Base-by-base conservation (phyloP, 2,329 filamentous ascomycete genomes). In the Colletotrichum navitas region DNA sequence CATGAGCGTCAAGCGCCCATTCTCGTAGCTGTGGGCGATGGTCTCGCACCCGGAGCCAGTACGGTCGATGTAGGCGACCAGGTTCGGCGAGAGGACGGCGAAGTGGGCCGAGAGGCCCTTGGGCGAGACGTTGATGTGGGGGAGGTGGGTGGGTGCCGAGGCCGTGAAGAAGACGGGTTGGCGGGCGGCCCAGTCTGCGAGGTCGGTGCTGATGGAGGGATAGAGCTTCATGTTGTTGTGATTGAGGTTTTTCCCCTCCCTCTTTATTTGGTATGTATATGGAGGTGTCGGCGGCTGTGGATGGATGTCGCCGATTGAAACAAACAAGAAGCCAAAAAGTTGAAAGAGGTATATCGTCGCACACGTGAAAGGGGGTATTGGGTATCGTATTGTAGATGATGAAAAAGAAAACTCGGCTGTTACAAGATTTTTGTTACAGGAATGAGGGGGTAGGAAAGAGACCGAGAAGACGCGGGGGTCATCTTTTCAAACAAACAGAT, bases 11-110 rank as follows among this genome's bases (percentile, higher is more conserved):
- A 93, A 86, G 21, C 93, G 88, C 39, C 90, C 91, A 76, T 95
- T 95, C 77, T 95, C 93, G 78, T 93, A 91, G 14, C 93, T 81
- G 77, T 95, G 93, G 5, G 89, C 85, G 72, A 95, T 91, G 3
- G 93, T 95, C 82, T 95, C 93, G 77, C 87, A 90, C 32, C 93
- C 93, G 41, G 90, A 93, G 39, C 93, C 93, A 1, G 91, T 94
- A 72, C 90, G 88, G 77, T 95, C 93, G 66, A 94, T 85, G 77
- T 94, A 95, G 34, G 89, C 91, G 68, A 86, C 87, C n/a, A 84
- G 83, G 72, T 86, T 91, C 39, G 87, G 84, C 11, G 82, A 81
- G 63, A 92, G 82, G 64, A 93, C 83, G 41, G 88, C 85, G 76
- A 93, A 89, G 36, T 90, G 90, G 24, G 87, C 84, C 0, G 89